Base-by-base conservation (phyloP, 192 early-diverging fungal genomes). In the Bifiguratus adelaidae region DNA sequence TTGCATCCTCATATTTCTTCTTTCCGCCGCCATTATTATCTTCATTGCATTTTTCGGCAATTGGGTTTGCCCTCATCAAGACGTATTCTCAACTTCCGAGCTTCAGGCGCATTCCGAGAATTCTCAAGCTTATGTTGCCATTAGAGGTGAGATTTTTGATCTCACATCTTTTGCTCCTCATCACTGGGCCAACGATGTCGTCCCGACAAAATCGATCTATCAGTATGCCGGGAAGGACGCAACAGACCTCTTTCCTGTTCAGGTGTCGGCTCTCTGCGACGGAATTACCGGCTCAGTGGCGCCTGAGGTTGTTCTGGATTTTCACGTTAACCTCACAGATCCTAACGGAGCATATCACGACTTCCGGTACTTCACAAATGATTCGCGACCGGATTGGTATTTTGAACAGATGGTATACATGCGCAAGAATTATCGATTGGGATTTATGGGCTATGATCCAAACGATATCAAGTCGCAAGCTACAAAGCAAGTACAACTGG, bases 81-180 rank as follows among this genome's bases (percentile, higher is more conserved):
- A 85, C 33, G 70, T 86, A 16, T 93, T 65, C 65, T 86, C 69
- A 47, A 73, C 60, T 34, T 63, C 61, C 15, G 84, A 88, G 48
- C 66, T 95, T 3, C 57, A 52, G 47, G 57, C 69, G n/a, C n/a
- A n/a, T n/a, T n/a, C n/a, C n/a, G n/a, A n/a, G n/a, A n/a, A n/a
- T n/a, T n/a, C n/a, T n/a, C n/a, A n/a, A 40, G 68, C 71, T 7
- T 73, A 66, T 26, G 72, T 82, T 7, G 56, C 79, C 18, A 74
- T 92, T 48, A 82, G 90, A 23, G 88, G 86, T 27, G 79, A 85
- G 56, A 75, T 92, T 27, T 92, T 88, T 67, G 77, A 86, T 41
- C 58, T 92, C 36, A 79, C 75, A 30, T 68, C 77, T 43, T 77
- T 85, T 37, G 68, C 67, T 26, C 55, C 63, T 33, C 68, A 68